Conservation (phyloP, 768 basidiomycete genomes). For the Tulasnella calospora region DNA sequence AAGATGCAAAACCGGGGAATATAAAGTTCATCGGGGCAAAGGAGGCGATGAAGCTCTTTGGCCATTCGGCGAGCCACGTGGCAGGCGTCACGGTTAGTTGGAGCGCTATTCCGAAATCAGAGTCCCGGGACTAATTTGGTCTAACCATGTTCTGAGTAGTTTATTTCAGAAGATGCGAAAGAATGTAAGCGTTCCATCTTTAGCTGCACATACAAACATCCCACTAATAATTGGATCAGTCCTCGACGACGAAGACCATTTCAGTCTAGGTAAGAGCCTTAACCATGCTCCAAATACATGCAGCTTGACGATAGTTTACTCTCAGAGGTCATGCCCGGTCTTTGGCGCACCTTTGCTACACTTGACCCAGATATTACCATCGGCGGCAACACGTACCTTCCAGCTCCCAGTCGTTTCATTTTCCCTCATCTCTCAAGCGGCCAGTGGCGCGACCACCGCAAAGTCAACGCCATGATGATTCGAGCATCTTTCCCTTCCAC, state of each 20-base stretch:
- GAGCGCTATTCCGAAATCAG: too few relatives aligned
- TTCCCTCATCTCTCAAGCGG: constrained; percentile 64
- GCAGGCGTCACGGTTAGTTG: constrained; percentile 66
- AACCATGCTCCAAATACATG: not conserved
- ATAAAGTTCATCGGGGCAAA: constrained; percentile 68
- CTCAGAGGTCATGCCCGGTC: constrained; percentile 78
- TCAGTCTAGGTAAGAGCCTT: constrained; percentile 51
- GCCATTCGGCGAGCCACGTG: constrained; percentile 61
- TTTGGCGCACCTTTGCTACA: constrained; percentile 86
- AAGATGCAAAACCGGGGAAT: constrained; percentile 72
- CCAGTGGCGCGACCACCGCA: constrained; percentile 75
- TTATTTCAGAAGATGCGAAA: not conserved
- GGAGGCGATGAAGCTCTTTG: constrained; percentile 66
- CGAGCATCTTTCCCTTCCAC: constrained; percentile 75
- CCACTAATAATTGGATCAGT: constrained; percentile 29
- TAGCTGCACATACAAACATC: not conserved
- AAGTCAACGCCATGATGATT: constrained; percentile 85
- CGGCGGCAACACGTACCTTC: constrained; percentile 64
- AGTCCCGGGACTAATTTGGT: not conserved
- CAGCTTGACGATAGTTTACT: not conserved
- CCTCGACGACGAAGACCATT: constrained; percentile 90
- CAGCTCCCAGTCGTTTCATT: constrained; percentile 65
- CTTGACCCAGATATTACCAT: constrained; percentile 65
- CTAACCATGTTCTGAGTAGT: not conserved
- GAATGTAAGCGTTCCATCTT: not conserved